phyloP scores from a whole-genome alignment of 2,329 filamentous ascomycete species.

The Botrytis aclada region DNA sequence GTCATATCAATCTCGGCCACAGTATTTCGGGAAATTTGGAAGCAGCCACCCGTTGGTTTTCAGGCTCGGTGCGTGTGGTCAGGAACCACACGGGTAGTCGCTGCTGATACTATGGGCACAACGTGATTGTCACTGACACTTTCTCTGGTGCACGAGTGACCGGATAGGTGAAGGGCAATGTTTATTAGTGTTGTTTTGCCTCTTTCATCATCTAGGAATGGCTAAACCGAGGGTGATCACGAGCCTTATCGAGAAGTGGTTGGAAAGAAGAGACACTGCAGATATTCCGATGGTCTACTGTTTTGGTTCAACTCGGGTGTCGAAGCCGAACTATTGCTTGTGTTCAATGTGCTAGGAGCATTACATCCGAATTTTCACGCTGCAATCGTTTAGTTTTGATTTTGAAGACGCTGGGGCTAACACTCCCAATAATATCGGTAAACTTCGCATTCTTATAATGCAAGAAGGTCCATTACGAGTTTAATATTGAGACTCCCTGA shows the following conservation, averaged over 20 bases:
- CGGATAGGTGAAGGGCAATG: not conserved
- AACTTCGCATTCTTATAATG: not conserved
- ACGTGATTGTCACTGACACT: constrained; percentile 18
- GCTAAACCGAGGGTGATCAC: not conserved
- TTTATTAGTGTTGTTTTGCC: not conserved
- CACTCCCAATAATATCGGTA: not conserved
- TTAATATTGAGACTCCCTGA: not conserved
- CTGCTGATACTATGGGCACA: constrained; percentile 7
- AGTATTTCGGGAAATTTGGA: constrained; percentile 6
- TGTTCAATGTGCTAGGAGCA: not conserved
- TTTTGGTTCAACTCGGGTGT: not conserved
- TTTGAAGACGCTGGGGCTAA: not conserved
- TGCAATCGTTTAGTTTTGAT: not conserved
- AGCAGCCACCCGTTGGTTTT: constrained; percentile 14
- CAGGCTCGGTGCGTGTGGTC: not conserved
- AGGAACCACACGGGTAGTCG: constrained; percentile 4
- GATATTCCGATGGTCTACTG: not conserved
- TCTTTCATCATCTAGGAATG: not conserved
- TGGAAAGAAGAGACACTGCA: not conserved
- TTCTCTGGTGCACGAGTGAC: constrained; percentile 1
- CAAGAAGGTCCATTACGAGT: not conserved
- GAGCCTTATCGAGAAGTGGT: not conserved
- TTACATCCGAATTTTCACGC: not conserved
- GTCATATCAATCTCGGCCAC: constrained; percentile 9
- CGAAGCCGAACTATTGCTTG: not conserved